These are phyloP conservation scores for Amaranthus tricolor DNA, from an alignment of 179 eudicot genomes.

Conservation along the genomic window DNA sequence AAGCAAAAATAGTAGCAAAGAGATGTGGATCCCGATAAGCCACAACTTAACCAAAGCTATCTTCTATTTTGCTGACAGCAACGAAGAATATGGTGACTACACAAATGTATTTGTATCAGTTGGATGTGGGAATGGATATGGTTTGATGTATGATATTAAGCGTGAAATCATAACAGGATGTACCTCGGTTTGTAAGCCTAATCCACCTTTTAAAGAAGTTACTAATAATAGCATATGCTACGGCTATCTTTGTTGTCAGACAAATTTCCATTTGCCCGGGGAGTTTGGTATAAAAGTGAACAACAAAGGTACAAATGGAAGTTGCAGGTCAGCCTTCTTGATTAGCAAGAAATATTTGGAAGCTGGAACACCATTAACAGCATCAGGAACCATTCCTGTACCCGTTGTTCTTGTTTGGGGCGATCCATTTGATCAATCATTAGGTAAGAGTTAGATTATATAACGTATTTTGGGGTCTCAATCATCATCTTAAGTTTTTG, in stretches of 20 bases:
- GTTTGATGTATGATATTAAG: background rate
- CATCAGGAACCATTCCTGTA: background rate
- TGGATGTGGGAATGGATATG: conserved; percentile 11
- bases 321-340: conserved; percentile 8
- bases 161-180: conserved; percentile 8
- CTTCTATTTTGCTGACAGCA: background rate
- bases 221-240: background rate
- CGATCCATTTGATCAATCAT: no score
- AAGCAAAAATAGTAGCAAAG: background rate
- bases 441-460: no score
- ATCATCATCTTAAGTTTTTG: no score
- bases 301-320: background rate
- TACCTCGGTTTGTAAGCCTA: conserved; percentile 6
- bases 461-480: no score
- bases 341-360: background rate
- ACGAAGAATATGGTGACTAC: no score
- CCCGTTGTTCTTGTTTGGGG: conserved; percentile 3
- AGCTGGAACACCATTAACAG: background rate
- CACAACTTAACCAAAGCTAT: background rate
- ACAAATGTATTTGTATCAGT: conserved; percentile 3
- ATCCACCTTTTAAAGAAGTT: background rate
- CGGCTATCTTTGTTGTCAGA: background rate
- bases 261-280: no score
- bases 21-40: background rate
- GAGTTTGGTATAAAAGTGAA: background rate